phyloP scores from a whole-genome alignment of 2,329 filamentous ascomycete genomes.

The Botryosphaeria agaves region DNA sequence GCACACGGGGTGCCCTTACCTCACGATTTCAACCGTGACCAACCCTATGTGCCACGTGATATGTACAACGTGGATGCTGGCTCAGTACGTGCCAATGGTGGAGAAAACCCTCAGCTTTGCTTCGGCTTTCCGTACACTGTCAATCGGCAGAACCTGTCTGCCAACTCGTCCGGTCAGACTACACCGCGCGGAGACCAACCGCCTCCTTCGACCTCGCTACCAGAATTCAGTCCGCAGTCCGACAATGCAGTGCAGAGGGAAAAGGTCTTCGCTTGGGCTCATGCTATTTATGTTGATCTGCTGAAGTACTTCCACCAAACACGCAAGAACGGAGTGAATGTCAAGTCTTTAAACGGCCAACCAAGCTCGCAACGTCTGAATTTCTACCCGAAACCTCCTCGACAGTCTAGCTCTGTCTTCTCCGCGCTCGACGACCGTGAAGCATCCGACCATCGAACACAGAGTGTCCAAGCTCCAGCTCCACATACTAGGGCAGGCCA shows the following conservation, averaged over 20 bases:
- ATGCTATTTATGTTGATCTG: conserved; percentile 30
- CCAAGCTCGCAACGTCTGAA: conserved; percentile 31
- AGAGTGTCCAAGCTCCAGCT: no score
- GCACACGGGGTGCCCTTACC: no score
- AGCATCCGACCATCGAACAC: no score
- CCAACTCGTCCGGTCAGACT: conserved; percentile 10
- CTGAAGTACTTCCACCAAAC: conserved; percentile 29
- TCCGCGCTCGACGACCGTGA: conserved; percentile 16
- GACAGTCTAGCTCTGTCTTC: conserved; percentile 35
- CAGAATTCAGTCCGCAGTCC: conserved; percentile 23
- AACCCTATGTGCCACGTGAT: no score
- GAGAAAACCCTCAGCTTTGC: no score
- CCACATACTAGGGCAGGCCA: conserved; percentile 19
- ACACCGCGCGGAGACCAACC: conserved; percentile 1
- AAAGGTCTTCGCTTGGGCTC: conserved; percentile 26
- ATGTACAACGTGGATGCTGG: no score
- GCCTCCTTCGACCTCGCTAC: conserved; percentile 1
- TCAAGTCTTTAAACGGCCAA: conserved; percentile 21
- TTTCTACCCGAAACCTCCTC: conserved; percentile 44
- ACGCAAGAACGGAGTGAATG: conserved; percentile 19
- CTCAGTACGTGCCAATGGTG: no score
- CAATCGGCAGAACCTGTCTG: no score
- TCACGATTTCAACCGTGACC: no score
- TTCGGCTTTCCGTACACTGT: no score
- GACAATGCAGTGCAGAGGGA: conserved; percentile 25